A percentile compares a stretch with the other conserved stretches of the same genome.
Evolutionary conservation across 73 alveolate species (phyloP).

Genomic region (Uronychia binucleata): DNA sequence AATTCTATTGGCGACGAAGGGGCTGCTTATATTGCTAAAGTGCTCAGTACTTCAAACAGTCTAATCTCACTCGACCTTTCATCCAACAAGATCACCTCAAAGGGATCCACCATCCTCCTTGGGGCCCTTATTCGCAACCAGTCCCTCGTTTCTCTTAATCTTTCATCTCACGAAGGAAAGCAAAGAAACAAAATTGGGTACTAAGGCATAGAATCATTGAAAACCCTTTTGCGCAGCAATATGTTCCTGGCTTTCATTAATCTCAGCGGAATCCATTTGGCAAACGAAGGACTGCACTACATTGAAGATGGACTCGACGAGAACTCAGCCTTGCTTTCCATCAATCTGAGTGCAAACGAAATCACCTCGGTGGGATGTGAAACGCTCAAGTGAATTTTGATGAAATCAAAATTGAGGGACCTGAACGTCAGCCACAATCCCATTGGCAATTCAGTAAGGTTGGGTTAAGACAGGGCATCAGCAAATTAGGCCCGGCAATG

Average conservation of each 20-base stretch:
- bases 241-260: conserved; percentile 12
- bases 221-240: conserved; percentile 12
- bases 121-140: conserved; percentile 9
- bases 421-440: conserved; percentile 26
- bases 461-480: not conserved
- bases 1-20: conserved; percentile 54
- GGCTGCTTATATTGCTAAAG: conserved; percentile 8
- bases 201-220: conserved; percentile 20
- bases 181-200: conserved; percentile 43
- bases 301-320: conserved; percentile 34
- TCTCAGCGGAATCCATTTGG: conserved; percentile 39
- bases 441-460: conserved; percentile 4
- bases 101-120: conserved; percentile 16
- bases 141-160: conserved; percentile 19
- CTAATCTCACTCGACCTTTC: conserved; percentile 37
- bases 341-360: conserved; percentile 25
- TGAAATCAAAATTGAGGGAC: conserved; percentile 11
- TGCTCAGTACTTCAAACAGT: not conserved
- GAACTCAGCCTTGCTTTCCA: conserved; percentile 7
- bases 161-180: conserved; percentile 32
- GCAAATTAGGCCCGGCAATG: conserved; percentile 6
- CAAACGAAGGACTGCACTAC: conserved; percentile 29
- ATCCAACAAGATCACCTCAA: conserved; percentile 15
- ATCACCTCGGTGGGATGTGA: conserved; percentile 37
- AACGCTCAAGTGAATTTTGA: not conserved